These are phyloP conservation scores for Diaporthe eres DNA, from an alignment of 2,329 filamentous ascomycete genomes.

Conservation along the genomic window DNA sequence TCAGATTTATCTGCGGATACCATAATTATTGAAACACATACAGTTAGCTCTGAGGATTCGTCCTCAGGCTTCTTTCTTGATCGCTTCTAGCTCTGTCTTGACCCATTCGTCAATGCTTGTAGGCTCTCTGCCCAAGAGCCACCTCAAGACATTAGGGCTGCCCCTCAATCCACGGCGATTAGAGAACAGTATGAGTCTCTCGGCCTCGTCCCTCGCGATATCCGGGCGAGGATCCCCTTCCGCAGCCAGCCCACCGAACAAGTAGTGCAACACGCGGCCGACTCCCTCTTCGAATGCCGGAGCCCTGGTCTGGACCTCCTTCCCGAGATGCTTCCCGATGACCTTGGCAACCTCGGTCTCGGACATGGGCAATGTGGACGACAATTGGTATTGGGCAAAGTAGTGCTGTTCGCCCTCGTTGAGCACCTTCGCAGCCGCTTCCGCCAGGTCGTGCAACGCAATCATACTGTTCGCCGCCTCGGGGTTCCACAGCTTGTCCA, in stretches of 20 bases:
- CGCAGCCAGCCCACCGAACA: neutral
- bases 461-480: constrained; percentile 37
- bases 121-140: constrained; percentile 46
- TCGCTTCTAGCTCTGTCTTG: neutral
- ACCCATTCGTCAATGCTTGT: constrained; percentile 40
- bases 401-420: constrained; percentile 43
- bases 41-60: too few species aligned
- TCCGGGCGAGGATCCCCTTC: constrained; percentile 39
- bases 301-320: constrained; percentile 12
- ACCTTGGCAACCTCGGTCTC: constrained; percentile 36
- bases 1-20: neutral
- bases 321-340: constrained; percentile 27
- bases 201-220: constrained; percentile 42
- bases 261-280: neutral
- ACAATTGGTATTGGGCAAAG: constrained; percentile 43
- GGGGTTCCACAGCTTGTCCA: constrained; percentile 38
- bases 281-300: neutral
- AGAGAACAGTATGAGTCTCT: constrained; percentile 46
- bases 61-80: neutral
- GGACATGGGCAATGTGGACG: constrained; percentile 41
- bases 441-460: constrained; percentile 43
- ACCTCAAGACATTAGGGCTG: constrained; percentile 46
- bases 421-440: constrained; percentile 41
- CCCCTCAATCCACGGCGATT: constrained; percentile 44
- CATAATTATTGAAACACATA: neutral